These are phyloP conservation scores for Aspergillus phoenicis DNA, from an alignment of 2,329 filamentous ascomycete species.

Conservation along the genomic window DNA sequence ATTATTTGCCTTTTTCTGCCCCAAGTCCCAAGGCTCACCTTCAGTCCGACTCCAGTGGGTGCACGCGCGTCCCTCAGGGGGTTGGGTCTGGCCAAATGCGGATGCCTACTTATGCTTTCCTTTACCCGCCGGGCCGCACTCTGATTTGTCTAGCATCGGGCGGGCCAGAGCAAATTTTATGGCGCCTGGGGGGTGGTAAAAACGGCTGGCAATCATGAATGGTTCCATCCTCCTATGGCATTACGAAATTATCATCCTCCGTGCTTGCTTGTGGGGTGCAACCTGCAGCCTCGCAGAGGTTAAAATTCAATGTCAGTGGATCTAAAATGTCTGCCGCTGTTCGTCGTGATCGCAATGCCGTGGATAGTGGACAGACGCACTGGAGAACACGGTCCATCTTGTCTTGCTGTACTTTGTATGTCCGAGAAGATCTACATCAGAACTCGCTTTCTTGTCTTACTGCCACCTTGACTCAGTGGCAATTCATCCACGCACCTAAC, in stretches of 20 bases:
- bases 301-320: not conserved
- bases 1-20: not conserved
- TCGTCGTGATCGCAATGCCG: not conserved
- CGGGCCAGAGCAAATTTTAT: slow-evolving; percentile 14
- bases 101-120: slow-evolving; percentile 17
- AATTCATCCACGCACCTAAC: too few relatives aligned
- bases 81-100: slow-evolving; percentile 23
- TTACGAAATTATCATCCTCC: slow-evolving; percentile 4
- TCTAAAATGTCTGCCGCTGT: not conserved
- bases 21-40: not conserved
- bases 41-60: not conserved
- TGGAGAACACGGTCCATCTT: not conserved
- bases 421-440: not conserved
- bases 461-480: not conserved
- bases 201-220: slow-evolving; percentile 4
- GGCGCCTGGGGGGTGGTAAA: not conserved
- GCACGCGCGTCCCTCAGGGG: slow-evolving; percentile 29
- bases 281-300: not conserved
- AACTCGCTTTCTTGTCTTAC: not conserved
- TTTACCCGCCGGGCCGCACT: slow-evolving; percentile 10
- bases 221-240: slow-evolving; percentile 7
- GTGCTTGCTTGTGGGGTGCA: not conserved
- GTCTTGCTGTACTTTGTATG: not conserved
- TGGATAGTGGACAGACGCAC: not conserved
- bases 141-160: slow-evolving; percentile 17